Conservation (phyloP, 257 asterid species). For the Asclepias syriaca region DNA sequence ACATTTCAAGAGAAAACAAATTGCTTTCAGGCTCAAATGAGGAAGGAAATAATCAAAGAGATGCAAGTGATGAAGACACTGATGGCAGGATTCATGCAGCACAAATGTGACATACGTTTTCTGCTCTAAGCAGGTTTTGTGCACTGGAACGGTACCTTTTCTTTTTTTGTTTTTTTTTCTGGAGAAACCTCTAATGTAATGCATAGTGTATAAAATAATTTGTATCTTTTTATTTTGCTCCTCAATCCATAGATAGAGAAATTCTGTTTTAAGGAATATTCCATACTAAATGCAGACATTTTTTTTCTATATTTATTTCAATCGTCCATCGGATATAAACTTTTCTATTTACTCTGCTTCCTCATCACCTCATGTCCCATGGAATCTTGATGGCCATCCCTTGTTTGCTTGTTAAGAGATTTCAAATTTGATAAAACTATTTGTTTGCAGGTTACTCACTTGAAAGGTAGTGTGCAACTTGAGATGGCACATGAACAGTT, state of each 20-base stretch:
- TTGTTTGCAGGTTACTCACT: not conserved
- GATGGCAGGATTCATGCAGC: slow-evolving; percentile 45
- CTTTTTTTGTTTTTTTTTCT: not conserved
- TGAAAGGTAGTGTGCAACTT: not conserved
- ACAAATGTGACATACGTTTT: slow-evolving; percentile 32
- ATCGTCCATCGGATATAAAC: too few relatives aligned
- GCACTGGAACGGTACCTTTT: not conserved
- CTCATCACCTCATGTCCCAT: too few relatives aligned
- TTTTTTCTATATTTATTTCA: not conserved
- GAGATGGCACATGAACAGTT: not conserved
- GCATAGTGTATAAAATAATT: not conserved
- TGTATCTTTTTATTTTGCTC: not conserved
- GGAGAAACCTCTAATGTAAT: not conserved
- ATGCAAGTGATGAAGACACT: slow-evolving; percentile 38
- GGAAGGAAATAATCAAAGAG: slow-evolving; percentile 24
- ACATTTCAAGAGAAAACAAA: slow-evolving; percentile 24
- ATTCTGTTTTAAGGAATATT: not conserved
- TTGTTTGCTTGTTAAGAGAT: not conserved
- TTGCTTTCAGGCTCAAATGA: slow-evolving; percentile 44
- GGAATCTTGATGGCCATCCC: not conserved
- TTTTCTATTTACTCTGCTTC: not conserved
- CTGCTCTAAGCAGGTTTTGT: slow-evolving; percentile 11
- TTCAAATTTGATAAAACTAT: not conserved
- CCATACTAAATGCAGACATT: not conserved
- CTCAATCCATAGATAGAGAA: not conserved